Conservation (phyloP, 257 asterid genomes). For the Rauvolfia tetraphylla region DNA sequence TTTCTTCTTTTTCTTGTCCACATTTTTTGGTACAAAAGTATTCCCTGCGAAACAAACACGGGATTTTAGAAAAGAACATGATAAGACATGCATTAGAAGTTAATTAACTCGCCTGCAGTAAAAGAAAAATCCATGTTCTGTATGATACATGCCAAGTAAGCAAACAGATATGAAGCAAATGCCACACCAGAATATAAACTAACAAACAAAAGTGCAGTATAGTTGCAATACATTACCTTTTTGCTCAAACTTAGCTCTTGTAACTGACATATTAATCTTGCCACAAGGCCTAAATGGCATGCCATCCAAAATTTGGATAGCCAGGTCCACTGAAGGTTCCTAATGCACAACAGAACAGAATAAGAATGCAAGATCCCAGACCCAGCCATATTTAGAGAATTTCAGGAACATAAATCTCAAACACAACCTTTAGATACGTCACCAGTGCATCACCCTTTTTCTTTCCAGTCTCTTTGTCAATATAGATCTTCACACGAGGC, state of each 20-base stretch:
- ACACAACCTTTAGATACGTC: constrained; percentile 76
- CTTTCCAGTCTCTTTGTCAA: constrained; percentile 79
- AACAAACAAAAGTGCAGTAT: constrained; percentile 15
- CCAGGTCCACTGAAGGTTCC: constrained; percentile 97
- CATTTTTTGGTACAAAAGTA: constrained; percentile 68
- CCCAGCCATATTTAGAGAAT: background rate
- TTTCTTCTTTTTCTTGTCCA: constrained; percentile 83
- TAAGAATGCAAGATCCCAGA: background rate
- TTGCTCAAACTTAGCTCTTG: constrained; percentile 87
- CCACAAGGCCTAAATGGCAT: constrained; percentile 74
- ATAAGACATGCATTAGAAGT: background rate
- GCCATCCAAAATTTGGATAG: constrained; percentile 82
- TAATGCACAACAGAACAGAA: constrained; percentile 25
- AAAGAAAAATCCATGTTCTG: background rate
- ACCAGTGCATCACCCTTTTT: constrained; percentile 95
- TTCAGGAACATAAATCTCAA: constrained; percentile 20
- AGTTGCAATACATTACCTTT: constrained; percentile 47
- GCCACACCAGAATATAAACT: background rate
- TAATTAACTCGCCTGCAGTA: background rate
- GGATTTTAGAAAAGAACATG: constrained; percentile 12
- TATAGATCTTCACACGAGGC: constrained; percentile 90
- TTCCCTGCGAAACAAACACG: constrained; percentile 55
- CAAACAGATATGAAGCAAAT: background rate
- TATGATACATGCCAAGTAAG: too few relatives aligned
- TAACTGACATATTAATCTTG: constrained; percentile 71